Conservation (phyloP, 345 rosid genomes). For the Citropsis articulata region DNA sequence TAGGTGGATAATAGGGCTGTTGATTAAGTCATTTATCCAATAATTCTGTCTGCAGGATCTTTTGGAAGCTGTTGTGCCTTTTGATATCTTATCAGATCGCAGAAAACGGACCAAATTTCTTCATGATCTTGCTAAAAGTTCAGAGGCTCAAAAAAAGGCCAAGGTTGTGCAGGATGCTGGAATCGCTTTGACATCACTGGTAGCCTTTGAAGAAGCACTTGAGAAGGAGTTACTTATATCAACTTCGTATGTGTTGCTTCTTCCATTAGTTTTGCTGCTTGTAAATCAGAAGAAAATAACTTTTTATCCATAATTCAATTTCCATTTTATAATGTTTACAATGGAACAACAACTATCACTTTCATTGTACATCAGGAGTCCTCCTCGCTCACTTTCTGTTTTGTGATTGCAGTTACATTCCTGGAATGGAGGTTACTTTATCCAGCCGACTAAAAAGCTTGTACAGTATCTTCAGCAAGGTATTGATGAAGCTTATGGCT, state of each 20-base stretch:
- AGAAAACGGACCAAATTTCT: conserved; percentile 49
- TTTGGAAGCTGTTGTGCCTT: conserved; percentile 72
- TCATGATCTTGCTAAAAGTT: conserved; percentile 38
- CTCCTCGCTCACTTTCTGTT: background rate
- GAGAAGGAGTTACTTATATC: conserved; percentile 59
- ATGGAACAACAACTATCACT: background rate
- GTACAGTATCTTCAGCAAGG: conserved; percentile 70
- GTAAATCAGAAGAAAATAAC: conserved; percentile 1
- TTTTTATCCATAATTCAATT: background rate
- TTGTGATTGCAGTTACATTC: conserved; percentile 56
- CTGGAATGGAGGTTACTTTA: conserved; percentile 76
- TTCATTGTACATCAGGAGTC: conserved; percentile 4
- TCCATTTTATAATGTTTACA: background rate
- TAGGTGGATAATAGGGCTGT: background rate
- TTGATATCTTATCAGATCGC: conserved; percentile 58
- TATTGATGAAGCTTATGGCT: conserved; percentile 18
- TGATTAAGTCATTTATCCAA: background rate
- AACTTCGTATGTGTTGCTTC: conserved; percentile 52
- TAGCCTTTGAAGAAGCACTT: conserved; percentile 62
- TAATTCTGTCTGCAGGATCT: conserved; percentile 48
- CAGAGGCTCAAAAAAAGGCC: conserved; percentile 32
- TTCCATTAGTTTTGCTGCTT: conserved; percentile 10
- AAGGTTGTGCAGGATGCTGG: conserved; percentile 69
- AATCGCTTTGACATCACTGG: conserved; percentile 64
- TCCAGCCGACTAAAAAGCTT: conserved; percentile 69